These are phyloP conservation scores for Hamamelis virginiana DNA, from an alignment of 164 flowering plant genomes.

Conservation along the genomic window DNA sequence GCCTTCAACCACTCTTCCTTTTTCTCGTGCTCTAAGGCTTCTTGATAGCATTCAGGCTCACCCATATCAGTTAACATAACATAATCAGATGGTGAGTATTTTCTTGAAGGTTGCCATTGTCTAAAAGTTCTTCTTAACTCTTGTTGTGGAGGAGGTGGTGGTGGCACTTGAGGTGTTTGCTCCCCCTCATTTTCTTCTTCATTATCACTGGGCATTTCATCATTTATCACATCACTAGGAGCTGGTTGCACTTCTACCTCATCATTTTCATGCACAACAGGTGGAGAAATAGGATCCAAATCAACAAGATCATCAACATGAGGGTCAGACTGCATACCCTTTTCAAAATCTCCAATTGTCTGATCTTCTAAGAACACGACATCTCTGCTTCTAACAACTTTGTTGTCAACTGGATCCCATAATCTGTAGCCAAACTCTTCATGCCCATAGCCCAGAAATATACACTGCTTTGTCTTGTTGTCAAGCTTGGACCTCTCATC, in stretches of 20 bases:
- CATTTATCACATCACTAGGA: no score
- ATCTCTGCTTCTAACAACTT: slow-evolving; percentile 16
- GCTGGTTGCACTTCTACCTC: no score
- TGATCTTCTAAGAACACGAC: slow-evolving; percentile 11
- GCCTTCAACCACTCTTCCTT: slow-evolving; percentile 19
- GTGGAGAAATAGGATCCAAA: no score
- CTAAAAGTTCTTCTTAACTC: slow-evolving; percentile 5
- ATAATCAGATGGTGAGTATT: slow-evolving; percentile 8
- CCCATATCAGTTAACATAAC: slow-evolving; percentile 15
- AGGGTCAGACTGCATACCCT: no score
- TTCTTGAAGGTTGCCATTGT: neutral
- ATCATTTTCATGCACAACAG: no score
- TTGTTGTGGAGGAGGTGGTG: neutral
- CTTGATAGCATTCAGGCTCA: slow-evolving; percentile 17
- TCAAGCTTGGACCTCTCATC: slow-evolving; percentile 18
- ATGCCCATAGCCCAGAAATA: slow-evolving; percentile 8
- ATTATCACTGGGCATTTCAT: no score
- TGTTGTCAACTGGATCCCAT: slow-evolving; percentile 8
- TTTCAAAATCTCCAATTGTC: neutral
- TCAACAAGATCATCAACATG: no score
- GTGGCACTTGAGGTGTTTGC: neutral
- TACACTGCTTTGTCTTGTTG: slow-evolving; percentile 3
- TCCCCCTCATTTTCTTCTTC: neutral
- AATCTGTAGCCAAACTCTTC: slow-evolving; percentile 13
- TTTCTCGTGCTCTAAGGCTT: neutral